Conservation (phyloP, 2,329 filamentous ascomycete genomes). For the Simplicillium aogashimaense region DNA sequence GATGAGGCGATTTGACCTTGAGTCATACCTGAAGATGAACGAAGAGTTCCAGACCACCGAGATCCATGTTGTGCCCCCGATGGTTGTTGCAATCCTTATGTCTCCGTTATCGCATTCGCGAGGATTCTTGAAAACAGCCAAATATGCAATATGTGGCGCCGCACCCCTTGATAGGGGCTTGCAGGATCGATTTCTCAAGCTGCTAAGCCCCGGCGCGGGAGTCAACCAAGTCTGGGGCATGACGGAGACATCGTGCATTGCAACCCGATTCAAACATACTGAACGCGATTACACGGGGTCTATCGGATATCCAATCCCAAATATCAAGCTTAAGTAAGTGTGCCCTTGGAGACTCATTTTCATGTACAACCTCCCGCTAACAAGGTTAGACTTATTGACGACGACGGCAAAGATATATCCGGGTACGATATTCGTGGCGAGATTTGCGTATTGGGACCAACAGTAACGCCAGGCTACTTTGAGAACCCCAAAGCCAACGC, state of each 20-base stretch:
- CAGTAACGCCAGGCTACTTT: conserved; percentile 47
- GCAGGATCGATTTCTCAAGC: conserved; percentile 28
- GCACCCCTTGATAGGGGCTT: conserved; percentile 30
- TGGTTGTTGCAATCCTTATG: not conserved
- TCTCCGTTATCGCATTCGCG: not conserved
- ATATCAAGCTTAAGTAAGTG: conserved; percentile 23
- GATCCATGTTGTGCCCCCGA: not conserved
- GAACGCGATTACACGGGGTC: conserved; percentile 25
- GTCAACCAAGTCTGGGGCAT: conserved; percentile 44
- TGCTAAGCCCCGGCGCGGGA: conserved; percentile 18
- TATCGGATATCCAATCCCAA: conserved; percentile 38
- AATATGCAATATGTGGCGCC: conserved; percentile 33
- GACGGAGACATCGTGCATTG: conserved; percentile 35
- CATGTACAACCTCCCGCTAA: conserved; percentile 9
- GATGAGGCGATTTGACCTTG: conserved; percentile 1
- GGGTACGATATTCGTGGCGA: conserved; percentile 32
- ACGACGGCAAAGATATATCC: conserved; percentile 38
- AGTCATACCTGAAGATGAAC: not conserved
- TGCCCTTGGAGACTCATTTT: not conserved
- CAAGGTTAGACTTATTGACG: conserved; percentile 31
- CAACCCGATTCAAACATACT: conserved; percentile 25
- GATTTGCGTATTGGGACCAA: conserved; percentile 39
- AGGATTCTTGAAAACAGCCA: conserved; percentile 18
- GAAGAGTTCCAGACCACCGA: not conserved
- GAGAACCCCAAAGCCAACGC: conserved; percentile 37